Evolutionary conservation across 1,139 yeast genomes (phyloP), one percentile per base, ranked within the genome.

Genomic region (Diutina mesorugosa): DNA sequence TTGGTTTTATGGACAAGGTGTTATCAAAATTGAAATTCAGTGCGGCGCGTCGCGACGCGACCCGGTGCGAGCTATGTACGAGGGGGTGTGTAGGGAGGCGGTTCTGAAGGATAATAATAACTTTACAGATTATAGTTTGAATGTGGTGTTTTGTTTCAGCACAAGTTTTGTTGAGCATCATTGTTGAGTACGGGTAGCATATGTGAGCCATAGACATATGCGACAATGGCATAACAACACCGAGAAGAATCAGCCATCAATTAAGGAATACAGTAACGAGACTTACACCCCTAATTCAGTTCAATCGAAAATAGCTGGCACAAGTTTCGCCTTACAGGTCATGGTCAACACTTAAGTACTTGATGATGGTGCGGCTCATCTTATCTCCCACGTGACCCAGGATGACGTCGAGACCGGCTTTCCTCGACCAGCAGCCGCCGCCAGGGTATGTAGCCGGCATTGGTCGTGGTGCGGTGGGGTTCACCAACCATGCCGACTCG

Each of bases 381-480:
- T 12, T 12, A 12, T 35, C 12, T 10, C 35, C 41, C 41, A 35
- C 41, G 47, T 18, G 26, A 45, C 18, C 45, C 47, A n/a, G 16
- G 18, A 48, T 48, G 51, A 26, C 51, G 10, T 47, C 29, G 32
- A 28, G 51, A 26, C 53, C 53, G 61, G 75, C 82, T n/a, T 93
- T 93, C 69, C 75, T 93, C 57, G 91, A 87, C 64, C 90, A 87
- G 72, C 84, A 85, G 60, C 86, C 98, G 0, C 99, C 99, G 0
- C 81, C 86, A 3, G 96, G 96, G 6, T 93, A 93, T 66, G 80
- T 90, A 47, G 87, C 98, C 1, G 99, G 99, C 41, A 72, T 90
- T 8, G 99, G 98, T 0, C 76, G 99, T 66, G 99, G 99, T 18
- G 99, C 98, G 1, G 81, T 89, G 0, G 98, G 98, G 1, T 91